A percentile compares a stretch with the other conserved stretches of the same genome.
Conservation (phyloP, 1,284 basidiomycete species). For the Abortiporus biennis region DNA sequence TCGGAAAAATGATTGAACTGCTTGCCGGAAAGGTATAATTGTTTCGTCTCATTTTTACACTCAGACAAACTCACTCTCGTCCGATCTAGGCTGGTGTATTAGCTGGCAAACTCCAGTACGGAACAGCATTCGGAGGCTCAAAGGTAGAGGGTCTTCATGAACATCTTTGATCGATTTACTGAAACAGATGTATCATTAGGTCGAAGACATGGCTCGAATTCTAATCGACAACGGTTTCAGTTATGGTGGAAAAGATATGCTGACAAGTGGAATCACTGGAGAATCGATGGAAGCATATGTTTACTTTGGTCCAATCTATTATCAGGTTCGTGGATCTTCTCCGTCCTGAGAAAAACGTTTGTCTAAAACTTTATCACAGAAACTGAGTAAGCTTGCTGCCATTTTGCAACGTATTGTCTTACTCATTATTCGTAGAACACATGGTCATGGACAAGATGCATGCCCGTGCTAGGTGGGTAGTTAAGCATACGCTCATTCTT, state of each 20-base stretch:
- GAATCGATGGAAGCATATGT: slow-evolving; percentile 96
- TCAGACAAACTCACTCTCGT: neutral
- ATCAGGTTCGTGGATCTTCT: slow-evolving; percentile 58
- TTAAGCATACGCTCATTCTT: slow-evolving; percentile 2
- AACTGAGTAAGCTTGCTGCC: slow-evolving; percentile 60
- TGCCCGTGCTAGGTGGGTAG: slow-evolving; percentile 82
- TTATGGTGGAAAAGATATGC: slow-evolving; percentile 97
- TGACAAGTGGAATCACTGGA: slow-evolving; percentile 97
- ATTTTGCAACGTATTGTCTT: slow-evolving; percentile 13
- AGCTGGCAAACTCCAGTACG: slow-evolving; percentile 83
- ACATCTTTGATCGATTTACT: neutral
- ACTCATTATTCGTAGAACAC: slow-evolving; percentile 53
- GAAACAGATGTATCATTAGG: slow-evolving; percentile 36
- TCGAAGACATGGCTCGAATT: slow-evolving; percentile 98
- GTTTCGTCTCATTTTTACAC: slow-evolving; percentile 5
- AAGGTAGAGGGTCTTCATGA: slow-evolving; percentile 49
- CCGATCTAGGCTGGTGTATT: slow-evolving; percentile 76
- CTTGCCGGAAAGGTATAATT: slow-evolving; percentile 82
- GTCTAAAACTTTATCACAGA: no score
- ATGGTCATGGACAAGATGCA: slow-evolving; percentile 99
- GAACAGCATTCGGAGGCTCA: slow-evolving; percentile 95
- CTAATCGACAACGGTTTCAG: slow-evolving; percentile 95
- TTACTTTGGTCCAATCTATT: slow-evolving; percentile 98
- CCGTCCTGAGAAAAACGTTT: neutral
- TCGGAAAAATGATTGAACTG: slow-evolving; percentile 99